Evolutionary conservation across 495 filamentous ascomycete species (phyloP).

Genomic region (Xanthoparmelia taractica): DNA sequence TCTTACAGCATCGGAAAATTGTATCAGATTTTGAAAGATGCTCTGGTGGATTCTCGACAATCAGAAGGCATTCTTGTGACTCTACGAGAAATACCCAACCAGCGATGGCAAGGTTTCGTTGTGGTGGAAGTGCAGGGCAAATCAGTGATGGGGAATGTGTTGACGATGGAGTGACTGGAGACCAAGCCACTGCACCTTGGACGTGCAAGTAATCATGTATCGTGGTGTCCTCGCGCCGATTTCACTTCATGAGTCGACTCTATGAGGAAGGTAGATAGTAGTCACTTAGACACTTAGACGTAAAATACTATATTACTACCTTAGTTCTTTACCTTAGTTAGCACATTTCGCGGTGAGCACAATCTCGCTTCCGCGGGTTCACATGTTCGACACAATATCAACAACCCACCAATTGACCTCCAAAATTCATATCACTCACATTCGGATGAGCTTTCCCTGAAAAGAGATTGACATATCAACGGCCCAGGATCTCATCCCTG

Average conservation of each 20-base stretch:
- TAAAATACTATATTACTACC: no score
- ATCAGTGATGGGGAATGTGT: background rate
- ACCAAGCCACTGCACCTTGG: background rate
- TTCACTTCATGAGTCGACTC: background rate
- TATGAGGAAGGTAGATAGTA: background rate
- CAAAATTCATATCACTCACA: background rate
- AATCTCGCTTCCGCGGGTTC: constrained; percentile 1
- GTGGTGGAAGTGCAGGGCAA: background rate
- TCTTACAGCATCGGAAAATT: background rate
- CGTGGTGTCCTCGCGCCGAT: background rate
- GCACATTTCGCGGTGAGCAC: background rate
- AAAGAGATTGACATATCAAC: background rate
- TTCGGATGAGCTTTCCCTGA: background rate
- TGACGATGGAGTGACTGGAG: background rate
- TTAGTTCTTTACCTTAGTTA: background rate
- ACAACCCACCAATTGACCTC: background rate
- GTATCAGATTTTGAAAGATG: background rate
- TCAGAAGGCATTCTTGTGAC: background rate
- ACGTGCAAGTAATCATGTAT: background rate
- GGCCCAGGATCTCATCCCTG: background rate
- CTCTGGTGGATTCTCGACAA: background rate
- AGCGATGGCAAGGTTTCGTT: background rate
- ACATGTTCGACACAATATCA: constrained; percentile 10
- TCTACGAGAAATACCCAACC: background rate
- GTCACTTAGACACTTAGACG: no score